Evolutionary conservation across 2,329 filamentous ascomycete species (phyloP).

Genomic region (Fusarium domesticum): DNA sequence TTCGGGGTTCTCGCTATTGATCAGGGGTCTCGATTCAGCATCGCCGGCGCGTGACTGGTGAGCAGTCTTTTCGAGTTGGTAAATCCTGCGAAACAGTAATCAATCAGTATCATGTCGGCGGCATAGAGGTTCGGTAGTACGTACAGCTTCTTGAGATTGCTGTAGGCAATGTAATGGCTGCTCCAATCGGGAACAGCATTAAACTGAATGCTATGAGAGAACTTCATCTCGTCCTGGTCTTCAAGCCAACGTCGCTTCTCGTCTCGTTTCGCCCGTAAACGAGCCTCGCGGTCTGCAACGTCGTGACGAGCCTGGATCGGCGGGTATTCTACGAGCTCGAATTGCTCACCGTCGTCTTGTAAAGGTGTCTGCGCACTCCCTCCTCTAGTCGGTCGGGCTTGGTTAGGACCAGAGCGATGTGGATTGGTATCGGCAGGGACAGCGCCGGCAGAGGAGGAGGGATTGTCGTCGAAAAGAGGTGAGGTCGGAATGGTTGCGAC

Average conservation of each 20-base stretch:
- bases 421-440: slow-evolving; percentile 20
- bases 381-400: slow-evolving; percentile 34
- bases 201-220: slow-evolving; percentile 98
- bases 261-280: slow-evolving; percentile 45
- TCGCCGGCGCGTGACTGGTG: slow-evolving; percentile 65
- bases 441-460: slow-evolving; percentile 40
- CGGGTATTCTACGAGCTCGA: slow-evolving; percentile 44
- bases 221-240: slow-evolving; percentile 90
- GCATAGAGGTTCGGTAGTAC: slow-evolving; percentile 35
- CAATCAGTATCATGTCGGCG: slow-evolving; percentile 5
- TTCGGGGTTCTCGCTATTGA: slow-evolving; percentile 72
- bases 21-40: slow-evolving; percentile 79
- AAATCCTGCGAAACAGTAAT: slow-evolving; percentile 66
- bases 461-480: slow-evolving; percentile 31
- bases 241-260: slow-evolving; percentile 70
- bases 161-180: slow-evolving; percentile 96
- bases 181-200: slow-evolving; percentile 99
- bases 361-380: slow-evolving; percentile 30
- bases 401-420: slow-evolving; percentile 16
- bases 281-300: slow-evolving; percentile 33
- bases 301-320: slow-evolving; percentile 31
- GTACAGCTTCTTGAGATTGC: slow-evolving; percentile 96
- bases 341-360: slow-evolving; percentile 25
- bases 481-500: slow-evolving; percentile 37
- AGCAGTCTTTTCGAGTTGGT: slow-evolving; percentile 83